These are phyloP conservation scores for Chlamydomonas incerta DNA, from an alignment of 139 green algal species.

Conservation along the genomic window DNA sequence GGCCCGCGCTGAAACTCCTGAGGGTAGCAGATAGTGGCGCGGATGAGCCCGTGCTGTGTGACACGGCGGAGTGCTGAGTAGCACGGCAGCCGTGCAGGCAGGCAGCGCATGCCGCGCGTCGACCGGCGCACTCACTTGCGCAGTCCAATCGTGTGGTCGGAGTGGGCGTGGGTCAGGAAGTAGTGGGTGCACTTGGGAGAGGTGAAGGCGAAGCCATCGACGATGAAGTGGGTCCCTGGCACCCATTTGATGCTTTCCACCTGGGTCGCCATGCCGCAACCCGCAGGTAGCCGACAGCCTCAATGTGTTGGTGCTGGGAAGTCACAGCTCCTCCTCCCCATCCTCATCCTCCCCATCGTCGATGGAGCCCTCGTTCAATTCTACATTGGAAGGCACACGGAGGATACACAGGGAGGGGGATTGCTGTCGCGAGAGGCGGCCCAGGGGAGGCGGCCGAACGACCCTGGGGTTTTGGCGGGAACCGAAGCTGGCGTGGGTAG, in stretches of 20 bases:
- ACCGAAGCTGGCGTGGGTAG: too few species aligned
- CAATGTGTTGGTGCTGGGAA: background rate
- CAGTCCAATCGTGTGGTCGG: conserved; percentile 83
- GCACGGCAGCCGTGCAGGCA: too few species aligned
- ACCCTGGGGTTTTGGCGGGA: too few species aligned
- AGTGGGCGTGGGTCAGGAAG: conserved; percentile 87
- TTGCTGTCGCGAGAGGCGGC: too few species aligned
- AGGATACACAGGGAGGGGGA: too few species aligned
- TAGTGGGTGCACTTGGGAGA: conserved; percentile 55
- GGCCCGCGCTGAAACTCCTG: conserved; percentile 56
- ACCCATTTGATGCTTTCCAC: conserved; percentile 82
- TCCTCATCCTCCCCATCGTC: conserved; percentile 27
- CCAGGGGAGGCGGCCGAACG: too few species aligned
- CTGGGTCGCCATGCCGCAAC: conserved; percentile 72
- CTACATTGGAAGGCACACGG: background rate
- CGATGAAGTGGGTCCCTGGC: conserved; percentile 68
- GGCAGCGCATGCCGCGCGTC: too few species aligned
- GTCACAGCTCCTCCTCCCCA: conserved; percentile 13
- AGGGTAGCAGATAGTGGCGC: too few species aligned
- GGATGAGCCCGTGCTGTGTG: too few species aligned
- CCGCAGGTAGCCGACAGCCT: too few species aligned
- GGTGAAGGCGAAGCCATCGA: conserved; percentile 65
- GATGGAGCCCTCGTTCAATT: conserved; percentile 8
- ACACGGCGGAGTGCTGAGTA: too few species aligned
- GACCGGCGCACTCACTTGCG: conserved; percentile 4